phyloP scores from a whole-genome alignment of 2,329 filamentous ascomycete species.

The Phaeoacremonium minimum region DNA sequence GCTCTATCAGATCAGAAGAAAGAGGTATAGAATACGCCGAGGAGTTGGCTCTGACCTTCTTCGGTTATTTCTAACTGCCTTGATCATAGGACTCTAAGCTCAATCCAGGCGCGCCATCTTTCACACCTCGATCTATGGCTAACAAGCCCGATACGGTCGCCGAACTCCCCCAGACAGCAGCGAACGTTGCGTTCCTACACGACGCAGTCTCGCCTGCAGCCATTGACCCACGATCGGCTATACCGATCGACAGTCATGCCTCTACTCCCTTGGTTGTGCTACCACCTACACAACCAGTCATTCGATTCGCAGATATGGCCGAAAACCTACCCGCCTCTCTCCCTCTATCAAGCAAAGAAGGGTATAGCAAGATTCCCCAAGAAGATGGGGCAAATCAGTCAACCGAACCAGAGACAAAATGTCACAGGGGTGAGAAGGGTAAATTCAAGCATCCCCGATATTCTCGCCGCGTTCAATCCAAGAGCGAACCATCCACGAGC shows the following conservation, averaged over 20 bases:
- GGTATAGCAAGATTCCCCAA: not conserved
- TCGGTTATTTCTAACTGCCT: conserved; percentile 35
- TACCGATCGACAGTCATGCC: not conserved
- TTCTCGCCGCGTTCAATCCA: conserved; percentile 40
- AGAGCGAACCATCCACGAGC: conserved; percentile 34
- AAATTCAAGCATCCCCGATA: conserved; percentile 22
- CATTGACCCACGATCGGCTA: not conserved
- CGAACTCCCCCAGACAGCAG: conserved; percentile 13
- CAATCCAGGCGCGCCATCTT: conserved; percentile 52
- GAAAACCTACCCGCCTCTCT: too few relatives aligned
- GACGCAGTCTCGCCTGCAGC: conserved; percentile 8
- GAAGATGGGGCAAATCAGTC: conserved; percentile 2
- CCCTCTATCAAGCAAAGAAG: too few relatives aligned
- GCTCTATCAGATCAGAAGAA: conserved; percentile 34
- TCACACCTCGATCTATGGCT: conserved; percentile 40
- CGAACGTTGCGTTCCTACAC: conserved; percentile 5
- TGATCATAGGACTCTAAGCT: conserved; percentile 44
- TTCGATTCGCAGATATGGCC: not conserved
- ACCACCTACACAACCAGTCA: not conserved
- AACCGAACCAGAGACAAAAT: conserved; percentile 4
- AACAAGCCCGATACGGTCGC: conserved; percentile 11
- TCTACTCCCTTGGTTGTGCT: too few relatives aligned
- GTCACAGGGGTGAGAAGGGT: conserved; percentile 13
- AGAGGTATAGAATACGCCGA: conserved; percentile 55
- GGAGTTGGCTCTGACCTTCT: too few relatives aligned